Evolutionary conservation across 1,139 yeast genomes (phyloP).

Genomic region (Blastobotrys serpentis): DNA sequence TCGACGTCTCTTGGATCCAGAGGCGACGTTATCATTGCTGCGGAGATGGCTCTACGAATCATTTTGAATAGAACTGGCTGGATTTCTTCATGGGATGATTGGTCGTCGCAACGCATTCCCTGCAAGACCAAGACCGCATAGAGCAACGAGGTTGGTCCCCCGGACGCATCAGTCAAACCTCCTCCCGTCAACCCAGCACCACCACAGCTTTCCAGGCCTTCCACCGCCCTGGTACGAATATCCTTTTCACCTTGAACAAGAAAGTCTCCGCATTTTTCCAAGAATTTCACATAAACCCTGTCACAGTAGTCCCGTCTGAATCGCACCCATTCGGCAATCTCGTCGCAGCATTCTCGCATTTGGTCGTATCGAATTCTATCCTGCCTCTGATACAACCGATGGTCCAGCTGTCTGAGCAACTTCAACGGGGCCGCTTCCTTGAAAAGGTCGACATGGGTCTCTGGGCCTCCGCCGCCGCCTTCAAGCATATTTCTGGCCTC

Average conservation of each 20-base stretch:
- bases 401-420: conserved; percentile 45
- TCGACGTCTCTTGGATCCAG: conserved; percentile 56
- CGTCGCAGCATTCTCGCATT: conserved; percentile 36
- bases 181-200: not conserved
- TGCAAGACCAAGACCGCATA: conserved; percentile 27
- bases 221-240: not conserved
- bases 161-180: conserved; percentile 3
- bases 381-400: conserved; percentile 40
- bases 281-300: conserved; percentile 21
- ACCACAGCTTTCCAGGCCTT: conserved; percentile 4
- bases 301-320: conserved; percentile 27
- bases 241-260: conserved; percentile 14
- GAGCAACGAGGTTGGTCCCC: conserved; percentile 21
- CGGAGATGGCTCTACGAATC: conserved; percentile 47
- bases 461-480: not conserved
- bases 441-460: not conserved
- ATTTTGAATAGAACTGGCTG: conserved; percentile 47
- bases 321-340: conserved; percentile 46
- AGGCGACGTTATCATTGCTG: conserved; percentile 49
- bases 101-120: conserved; percentile 43
- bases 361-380: conserved; percentile 36
- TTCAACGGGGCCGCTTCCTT: conserved; percentile 41
- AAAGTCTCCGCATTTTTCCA: conserved; percentile 21
- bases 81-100: conserved; percentile 45
- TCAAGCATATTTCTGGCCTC: not conserved